Conservation (phyloP, 169 alveolate species). For the Plasmodium fragile region DNA sequence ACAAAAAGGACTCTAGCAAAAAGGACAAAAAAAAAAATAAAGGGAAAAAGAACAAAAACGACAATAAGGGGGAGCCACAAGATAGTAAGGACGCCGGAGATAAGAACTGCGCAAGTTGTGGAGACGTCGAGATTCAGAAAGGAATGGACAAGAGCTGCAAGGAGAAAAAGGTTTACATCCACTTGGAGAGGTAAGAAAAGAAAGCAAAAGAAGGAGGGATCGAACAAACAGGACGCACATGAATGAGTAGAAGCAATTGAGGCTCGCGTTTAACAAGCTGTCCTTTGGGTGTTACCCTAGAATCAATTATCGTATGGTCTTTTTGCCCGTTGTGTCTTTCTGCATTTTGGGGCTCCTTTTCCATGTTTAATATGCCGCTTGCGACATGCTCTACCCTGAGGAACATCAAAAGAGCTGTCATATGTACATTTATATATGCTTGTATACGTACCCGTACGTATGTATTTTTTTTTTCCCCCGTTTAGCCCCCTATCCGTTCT, state of each 20-base stretch:
- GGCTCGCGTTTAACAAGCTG: neutral
- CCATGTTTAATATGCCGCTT: neutral
- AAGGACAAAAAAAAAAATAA: conserved; percentile 6
- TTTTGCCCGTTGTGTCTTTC: neutral
- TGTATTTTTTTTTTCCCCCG: conserved; percentile 4
- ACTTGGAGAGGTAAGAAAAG: conserved; percentile 56
- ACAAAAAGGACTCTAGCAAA: neutral
- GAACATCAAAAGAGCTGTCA: neutral
- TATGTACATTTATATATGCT: neutral
- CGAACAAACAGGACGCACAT: neutral
- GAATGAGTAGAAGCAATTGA: neutral
- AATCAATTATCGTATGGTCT: neutral
- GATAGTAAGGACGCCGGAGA: neutral
- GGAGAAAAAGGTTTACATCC: conserved; percentile 60
- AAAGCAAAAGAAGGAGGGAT: neutral
- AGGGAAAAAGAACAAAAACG: neutral
- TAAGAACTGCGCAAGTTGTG: neutral
- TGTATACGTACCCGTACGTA: neutral
- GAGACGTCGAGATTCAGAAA: neutral
- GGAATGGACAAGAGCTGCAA: conserved; percentile 15
- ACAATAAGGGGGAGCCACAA: neutral
- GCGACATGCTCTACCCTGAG: neutral
- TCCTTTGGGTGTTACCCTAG: neutral
- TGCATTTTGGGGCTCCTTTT: neutral
- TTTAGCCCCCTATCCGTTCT: conserved; percentile 76